These are phyloP conservation scores for Saitoella complicata DNA, from an alignment of 805 yeast genomes.

Conservation along the genomic window DNA sequence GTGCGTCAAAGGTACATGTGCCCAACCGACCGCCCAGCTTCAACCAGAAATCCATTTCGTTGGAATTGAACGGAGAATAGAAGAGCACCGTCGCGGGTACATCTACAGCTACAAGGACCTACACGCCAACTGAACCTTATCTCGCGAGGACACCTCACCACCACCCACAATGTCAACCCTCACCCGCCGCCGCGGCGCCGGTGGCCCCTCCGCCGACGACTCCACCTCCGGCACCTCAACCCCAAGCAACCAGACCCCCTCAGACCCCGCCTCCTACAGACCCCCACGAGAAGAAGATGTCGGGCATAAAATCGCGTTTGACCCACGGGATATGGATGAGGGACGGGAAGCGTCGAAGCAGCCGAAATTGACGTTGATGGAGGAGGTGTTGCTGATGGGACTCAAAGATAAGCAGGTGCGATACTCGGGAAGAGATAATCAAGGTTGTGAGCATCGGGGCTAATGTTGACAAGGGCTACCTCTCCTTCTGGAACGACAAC, in stretches of 20 bases:
- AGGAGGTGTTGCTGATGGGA: constrained; percentile 85
- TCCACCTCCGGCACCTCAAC: constrained; percentile 3
- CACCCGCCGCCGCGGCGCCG: background rate
- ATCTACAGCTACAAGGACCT: too few relatives aligned
- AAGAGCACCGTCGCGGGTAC: too few relatives aligned
- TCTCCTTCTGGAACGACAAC: constrained; percentile 96
- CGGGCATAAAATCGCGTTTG: constrained; percentile 62
- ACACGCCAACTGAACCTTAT: too few relatives aligned
- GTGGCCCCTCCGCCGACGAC: constrained; percentile 12
- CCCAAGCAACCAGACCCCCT: too few relatives aligned
- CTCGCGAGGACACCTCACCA: too few relatives aligned
- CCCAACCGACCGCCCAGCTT: too few relatives aligned
- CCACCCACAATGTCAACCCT: too few relatives aligned
- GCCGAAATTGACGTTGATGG: constrained; percentile 85
- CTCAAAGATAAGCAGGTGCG: constrained; percentile 67
- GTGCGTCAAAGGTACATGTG: too few relatives aligned
- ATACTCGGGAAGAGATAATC: background rate
- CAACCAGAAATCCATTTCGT: too few relatives aligned
- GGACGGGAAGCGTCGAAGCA: constrained; percentile 29
- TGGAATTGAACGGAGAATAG: too few relatives aligned
- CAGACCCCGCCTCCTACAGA: too few relatives aligned
- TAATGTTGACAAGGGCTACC: constrained; percentile 38
- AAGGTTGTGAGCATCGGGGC: background rate
- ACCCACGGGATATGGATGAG: constrained; percentile 48
- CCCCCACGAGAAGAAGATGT: constrained; percentile 4